Base-by-base conservation (phyloP, 1,284 basidiomycete species). In the Irpex rosettiformis region DNA sequence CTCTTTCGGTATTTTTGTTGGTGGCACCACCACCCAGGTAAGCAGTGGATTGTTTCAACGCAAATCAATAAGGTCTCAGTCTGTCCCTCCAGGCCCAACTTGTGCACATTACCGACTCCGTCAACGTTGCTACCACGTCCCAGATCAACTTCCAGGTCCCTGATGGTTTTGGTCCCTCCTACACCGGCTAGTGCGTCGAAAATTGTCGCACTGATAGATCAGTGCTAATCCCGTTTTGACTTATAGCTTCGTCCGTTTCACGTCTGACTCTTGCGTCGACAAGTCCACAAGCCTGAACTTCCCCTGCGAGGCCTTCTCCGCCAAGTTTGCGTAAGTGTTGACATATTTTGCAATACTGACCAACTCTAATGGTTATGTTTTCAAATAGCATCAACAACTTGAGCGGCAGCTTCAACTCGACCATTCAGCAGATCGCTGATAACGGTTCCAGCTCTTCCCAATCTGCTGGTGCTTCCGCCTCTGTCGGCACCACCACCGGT, bases 281-380 rank as follows among this genome's bases (percentile, higher is more conserved):
- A 54, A 82, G 27, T 66, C 67, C 1, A 71, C 78, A 59, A 11
- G 11, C 16, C 72, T 85, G 16, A 75, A 81, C 54, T 87, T 76
- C 72, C 81, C 79, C 2, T 83, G 82, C 57, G 76, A 88, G 62
- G 84, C 90, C 1, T 95, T 93, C 79, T 93, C 91, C n/a, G 81
- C 92, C 60, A 85, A 85, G 66, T 95, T 93, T 78, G 72, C 73
- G 84, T 88, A 69, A 60, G 83, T 71, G 30, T 7, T n/a, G 25
- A 21, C 3, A 16, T 25, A 18, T 27, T 43, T 16, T 24, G n/a
- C n/a, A n/a, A n/a, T 21, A 24, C 29, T 30, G 16, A 6, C 58
- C 29, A 27, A 53, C 16, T 51, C 21, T 30, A 27, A 51, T 48
- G 54, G 6, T 30, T n/a, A 49, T 59, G 30, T 18, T 21, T 22